These are phyloP conservation scores for Aspergillus fischeri DNA, from an alignment of 2,329 filamentous ascomycete genomes.

Conservation along the genomic window DNA sequence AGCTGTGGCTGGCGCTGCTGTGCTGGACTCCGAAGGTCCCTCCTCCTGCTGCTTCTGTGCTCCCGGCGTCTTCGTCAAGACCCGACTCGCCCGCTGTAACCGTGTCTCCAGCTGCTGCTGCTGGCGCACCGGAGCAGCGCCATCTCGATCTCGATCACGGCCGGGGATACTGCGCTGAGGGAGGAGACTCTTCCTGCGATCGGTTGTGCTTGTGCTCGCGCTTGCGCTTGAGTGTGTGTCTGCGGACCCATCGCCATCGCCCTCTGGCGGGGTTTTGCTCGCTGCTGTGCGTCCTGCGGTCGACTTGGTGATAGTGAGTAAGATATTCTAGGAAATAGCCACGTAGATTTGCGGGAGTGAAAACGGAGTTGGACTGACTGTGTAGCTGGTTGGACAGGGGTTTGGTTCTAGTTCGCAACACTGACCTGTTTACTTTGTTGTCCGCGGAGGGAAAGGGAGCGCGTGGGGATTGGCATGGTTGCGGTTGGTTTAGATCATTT, in stretches of 20 bases:
- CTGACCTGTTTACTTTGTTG: conserved; percentile 31
- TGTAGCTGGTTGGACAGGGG: conserved; percentile 1
- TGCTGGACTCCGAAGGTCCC: background rate
- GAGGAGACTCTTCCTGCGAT: conserved; percentile 29
- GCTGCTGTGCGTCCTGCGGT: conserved; percentile 20
- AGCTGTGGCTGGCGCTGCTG: background rate
- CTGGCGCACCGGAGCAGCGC: conserved; percentile 11
- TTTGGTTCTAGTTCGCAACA: conserved; percentile 9
- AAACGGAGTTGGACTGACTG: background rate
- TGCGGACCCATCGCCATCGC: conserved; percentile 5
- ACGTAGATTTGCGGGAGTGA: no score
- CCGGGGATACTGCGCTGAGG: conserved; percentile 24
- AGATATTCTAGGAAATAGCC: background rate
- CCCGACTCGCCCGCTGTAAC: conserved; percentile 13
- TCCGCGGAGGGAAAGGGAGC: conserved; percentile 33
- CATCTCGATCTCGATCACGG: conserved; percentile 18
- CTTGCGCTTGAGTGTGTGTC: conserved; percentile 13
- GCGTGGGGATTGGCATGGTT: conserved; percentile 40
- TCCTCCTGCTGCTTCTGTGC: conserved; percentile 7
- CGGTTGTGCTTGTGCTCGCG: conserved; percentile 5
- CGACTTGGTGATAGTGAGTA: conserved; percentile 1
- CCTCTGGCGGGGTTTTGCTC: conserved; percentile 10
- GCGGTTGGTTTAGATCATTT: background rate
- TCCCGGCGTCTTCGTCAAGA: conserved; percentile 8
- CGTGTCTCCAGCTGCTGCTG: conserved; percentile 14